Conservation (phyloP, 345 rosid species). For the Cardamine resedifolia region DNA sequence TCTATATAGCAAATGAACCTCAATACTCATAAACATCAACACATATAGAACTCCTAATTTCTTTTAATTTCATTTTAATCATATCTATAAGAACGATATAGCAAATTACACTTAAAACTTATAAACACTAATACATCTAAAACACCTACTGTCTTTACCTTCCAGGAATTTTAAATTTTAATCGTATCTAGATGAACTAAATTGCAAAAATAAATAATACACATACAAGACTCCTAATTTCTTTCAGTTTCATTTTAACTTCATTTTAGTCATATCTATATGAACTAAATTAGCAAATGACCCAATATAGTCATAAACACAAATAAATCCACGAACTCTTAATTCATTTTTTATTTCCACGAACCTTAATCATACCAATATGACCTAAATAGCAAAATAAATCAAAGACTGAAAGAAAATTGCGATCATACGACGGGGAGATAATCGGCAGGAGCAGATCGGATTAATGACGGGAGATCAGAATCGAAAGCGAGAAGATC, state of each 20-base stretch:
- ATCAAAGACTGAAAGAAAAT: neutral
- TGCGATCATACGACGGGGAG: constrained; percentile 59
- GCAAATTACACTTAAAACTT: neutral
- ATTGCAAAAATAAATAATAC: neutral
- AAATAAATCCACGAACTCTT: neutral
- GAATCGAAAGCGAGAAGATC: constrained; percentile 80
- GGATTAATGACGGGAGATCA: constrained; percentile 76
- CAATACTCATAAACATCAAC: neutral
- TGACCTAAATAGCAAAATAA: neutral
- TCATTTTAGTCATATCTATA: neutral
- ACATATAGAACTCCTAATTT: neutral
- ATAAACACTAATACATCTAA: neutral
- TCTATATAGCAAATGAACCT: neutral
- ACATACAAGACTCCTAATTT: neutral
- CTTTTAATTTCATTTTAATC: neutral
- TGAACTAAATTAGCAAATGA: neutral
- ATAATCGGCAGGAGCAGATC: constrained; percentile 77
- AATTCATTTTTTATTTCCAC: too few relatives aligned
- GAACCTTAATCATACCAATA: neutral
- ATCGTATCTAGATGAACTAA: neutral
- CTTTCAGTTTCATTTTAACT: too few relatives aligned
- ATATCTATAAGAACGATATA: too few relatives aligned
- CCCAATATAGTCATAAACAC: neutral
- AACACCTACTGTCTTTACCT: neutral
- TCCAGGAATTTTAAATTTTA: neutral